These are phyloP conservation scores for Gnaphalium uliginosum DNA, from an alignment of 129 eudicot species.

Conservation along the genomic window DNA sequence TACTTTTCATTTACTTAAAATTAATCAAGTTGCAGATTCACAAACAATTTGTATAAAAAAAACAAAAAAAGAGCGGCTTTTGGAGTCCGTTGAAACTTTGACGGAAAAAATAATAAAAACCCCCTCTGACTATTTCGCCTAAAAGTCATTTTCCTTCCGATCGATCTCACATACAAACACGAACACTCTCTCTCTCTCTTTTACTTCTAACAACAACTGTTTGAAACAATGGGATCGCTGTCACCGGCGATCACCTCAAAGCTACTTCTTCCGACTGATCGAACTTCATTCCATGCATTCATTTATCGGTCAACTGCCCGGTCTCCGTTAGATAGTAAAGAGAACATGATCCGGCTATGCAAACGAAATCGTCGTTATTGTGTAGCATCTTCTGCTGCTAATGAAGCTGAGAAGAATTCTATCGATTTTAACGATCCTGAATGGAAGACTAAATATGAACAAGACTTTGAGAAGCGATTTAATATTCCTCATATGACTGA, in stretches of 20 bases:
- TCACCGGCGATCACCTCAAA: slow-evolving; percentile 66
- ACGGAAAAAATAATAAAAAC: not conserved
- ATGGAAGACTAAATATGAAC: slow-evolving; percentile 66
- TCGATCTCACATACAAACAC: no score
- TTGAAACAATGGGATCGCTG: slow-evolving; percentile 60
- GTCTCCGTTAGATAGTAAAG: not conserved
- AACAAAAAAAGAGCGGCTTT: not conserved
- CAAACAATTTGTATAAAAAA: no score
- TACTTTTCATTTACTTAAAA: no score
- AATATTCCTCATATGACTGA: slow-evolving; percentile 78
- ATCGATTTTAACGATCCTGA: slow-evolving; percentile 75
- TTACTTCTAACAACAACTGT: not conserved
- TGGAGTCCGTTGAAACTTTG: not conserved
- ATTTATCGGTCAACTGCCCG: slow-evolving; percentile 12
- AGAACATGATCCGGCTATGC: slow-evolving; percentile 17
- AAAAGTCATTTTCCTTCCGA: not conserved
- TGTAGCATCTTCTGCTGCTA: slow-evolving; percentile 5
- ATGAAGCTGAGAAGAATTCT: not conserved
- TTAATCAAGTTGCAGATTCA: no score
- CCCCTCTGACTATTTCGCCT: not conserved
- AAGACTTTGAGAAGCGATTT: slow-evolving; percentile 66
- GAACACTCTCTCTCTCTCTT: not conserved
- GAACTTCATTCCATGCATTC: slow-evolving; percentile 18
- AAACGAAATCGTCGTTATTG: slow-evolving; percentile 9
- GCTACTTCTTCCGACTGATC: slow-evolving; percentile 38